These are phyloP conservation scores for Dryas drummondii DNA, from an alignment of 306 rosid genomes.

Conservation along the genomic window DNA sequence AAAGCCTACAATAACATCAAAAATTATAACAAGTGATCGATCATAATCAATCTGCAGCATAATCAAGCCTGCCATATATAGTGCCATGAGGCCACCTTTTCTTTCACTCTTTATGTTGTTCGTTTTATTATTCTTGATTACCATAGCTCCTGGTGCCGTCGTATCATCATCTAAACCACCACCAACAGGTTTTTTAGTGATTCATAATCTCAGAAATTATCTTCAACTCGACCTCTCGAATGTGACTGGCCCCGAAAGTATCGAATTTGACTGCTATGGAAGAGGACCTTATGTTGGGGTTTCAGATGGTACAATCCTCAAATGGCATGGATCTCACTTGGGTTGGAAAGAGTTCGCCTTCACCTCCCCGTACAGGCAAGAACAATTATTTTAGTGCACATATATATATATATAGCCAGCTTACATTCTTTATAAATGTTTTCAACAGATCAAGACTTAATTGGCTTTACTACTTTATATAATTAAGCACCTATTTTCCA, in stretches of 20 bases:
- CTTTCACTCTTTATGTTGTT: not conserved
- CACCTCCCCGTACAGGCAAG: constrained; percentile 48
- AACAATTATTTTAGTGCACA: not conserved
- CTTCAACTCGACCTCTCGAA: constrained; percentile 29
- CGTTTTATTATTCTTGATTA: not conserved
- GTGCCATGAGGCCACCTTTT: not conserved
- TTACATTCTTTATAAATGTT: too few species aligned
- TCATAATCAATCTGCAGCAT: too few species aligned
- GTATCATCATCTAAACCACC: not conserved
- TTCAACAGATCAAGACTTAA: too few species aligned
- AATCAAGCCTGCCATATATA: not conserved
- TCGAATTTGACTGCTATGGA: constrained; percentile 61
- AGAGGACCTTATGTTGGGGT: constrained; percentile 56
- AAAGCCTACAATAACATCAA: too few species aligned
- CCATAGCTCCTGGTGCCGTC: not conserved
- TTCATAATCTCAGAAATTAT: constrained; percentile 15
- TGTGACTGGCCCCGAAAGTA: constrained; percentile 53
- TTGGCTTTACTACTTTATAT: too few species aligned
- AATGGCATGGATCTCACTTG: constrained; percentile 34
- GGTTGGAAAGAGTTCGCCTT: constrained; percentile 51
- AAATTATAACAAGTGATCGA: too few species aligned
- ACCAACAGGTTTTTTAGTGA: not conserved
- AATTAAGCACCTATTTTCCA: too few species aligned
- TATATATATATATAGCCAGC: too few species aligned
- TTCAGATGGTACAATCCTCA: constrained; percentile 60